Percentiles rank a stretch among this genome's conserved stretches.
Evolutionary conservation across 2,329 filamentous ascomycete genomes (phyloP).

Genomic region (Claviceps humidiphila): DNA sequence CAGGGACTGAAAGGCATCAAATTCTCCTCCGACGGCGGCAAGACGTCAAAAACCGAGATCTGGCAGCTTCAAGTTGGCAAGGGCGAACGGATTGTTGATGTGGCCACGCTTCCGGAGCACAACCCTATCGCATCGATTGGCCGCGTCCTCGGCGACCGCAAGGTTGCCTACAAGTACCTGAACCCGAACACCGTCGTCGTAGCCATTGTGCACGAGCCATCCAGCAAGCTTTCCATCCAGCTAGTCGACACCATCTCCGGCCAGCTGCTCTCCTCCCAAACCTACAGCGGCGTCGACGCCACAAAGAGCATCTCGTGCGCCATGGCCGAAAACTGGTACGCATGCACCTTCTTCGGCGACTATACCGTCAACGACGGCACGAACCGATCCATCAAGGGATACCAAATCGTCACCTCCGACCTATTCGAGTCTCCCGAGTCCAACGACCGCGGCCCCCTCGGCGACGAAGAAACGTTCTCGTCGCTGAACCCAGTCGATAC

Average conservation of each 20-base stretch:
- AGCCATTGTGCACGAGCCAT: constrained; percentile 48
- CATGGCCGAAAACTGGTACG: constrained; percentile 90
- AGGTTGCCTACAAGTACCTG: constrained; percentile 95
- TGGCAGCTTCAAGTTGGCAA: constrained; percentile 63
- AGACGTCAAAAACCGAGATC: constrained; percentile 31
- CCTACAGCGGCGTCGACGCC: constrained; percentile 61
- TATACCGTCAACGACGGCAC: constrained; percentile 42
- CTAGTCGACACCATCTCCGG: constrained; percentile 81
- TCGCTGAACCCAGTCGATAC: constrained; percentile 53
- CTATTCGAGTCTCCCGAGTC: constrained; percentile 75
- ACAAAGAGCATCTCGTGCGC: constrained; percentile 61
- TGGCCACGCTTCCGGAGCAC: constrained; percentile 56
- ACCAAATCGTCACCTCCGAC: constrained; percentile 76
- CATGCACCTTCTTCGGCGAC: constrained; percentile 63
- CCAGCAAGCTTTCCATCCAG: constrained; percentile 54
- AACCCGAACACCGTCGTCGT: constrained; percentile 77
- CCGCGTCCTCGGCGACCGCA: constrained; percentile 78
- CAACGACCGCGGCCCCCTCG: constrained; percentile 75
- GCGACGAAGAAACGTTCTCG: constrained; percentile 59
- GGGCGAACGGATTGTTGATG: constrained; percentile 53
- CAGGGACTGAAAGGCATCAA: constrained; percentile 42
- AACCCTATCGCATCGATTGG: constrained; percentile 93
- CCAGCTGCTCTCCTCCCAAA: constrained; percentile 57
- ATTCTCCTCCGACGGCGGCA: constrained; percentile 30
- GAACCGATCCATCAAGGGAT: constrained; percentile 56